Evolutionary conservation across 2,329 filamentous ascomycete genomes (phyloP).

Genomic region (Penicillium sp.): DNA sequence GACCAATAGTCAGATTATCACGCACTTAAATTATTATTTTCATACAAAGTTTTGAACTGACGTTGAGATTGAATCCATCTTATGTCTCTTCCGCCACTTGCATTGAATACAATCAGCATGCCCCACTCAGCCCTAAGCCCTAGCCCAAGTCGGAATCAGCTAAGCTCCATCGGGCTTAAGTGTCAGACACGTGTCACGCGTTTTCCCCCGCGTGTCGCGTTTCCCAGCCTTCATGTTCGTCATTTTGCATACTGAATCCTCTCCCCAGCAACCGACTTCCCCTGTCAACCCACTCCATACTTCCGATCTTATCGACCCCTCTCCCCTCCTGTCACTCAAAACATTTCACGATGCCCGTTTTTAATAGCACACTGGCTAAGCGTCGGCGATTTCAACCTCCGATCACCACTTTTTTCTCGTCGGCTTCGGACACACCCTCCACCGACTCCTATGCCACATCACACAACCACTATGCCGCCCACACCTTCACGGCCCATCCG

Average conservation of each 20-base stretch:
- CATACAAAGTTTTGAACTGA: no score
- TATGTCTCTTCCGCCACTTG: no score
- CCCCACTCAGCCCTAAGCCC: conserved; percentile 9
- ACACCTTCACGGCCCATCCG: conserved; percentile 43
- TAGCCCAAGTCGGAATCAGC: neutral
- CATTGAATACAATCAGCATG: no score
- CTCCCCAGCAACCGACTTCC: neutral
- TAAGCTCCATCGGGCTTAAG: conserved; percentile 20
- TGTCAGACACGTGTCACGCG: conserved; percentile 19
- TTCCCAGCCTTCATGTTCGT: conserved; percentile 4
- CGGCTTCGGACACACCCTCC: conserved; percentile 13
- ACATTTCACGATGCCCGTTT: conserved; percentile 6
- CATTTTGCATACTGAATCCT: neutral
- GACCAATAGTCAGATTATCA: no score
- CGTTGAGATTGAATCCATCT: no score
- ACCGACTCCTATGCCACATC: conserved; percentile 23
- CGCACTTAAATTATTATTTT: no score
- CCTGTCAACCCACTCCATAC: conserved; percentile 11
- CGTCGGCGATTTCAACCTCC: conserved; percentile 44
- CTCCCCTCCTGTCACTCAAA: conserved; percentile 1
- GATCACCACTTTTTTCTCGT: conserved; percentile 38
- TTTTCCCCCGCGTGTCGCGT: conserved; percentile 23
- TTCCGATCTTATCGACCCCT: conserved; percentile 1
- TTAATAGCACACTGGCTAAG: conserved; percentile 31
- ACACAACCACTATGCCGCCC: conserved; percentile 38